Evolutionary conservation across 208 protist species (phyloP), one percentile per base, ranked within the genome.

Genomic region (Leishmania lainsoni): DNA sequence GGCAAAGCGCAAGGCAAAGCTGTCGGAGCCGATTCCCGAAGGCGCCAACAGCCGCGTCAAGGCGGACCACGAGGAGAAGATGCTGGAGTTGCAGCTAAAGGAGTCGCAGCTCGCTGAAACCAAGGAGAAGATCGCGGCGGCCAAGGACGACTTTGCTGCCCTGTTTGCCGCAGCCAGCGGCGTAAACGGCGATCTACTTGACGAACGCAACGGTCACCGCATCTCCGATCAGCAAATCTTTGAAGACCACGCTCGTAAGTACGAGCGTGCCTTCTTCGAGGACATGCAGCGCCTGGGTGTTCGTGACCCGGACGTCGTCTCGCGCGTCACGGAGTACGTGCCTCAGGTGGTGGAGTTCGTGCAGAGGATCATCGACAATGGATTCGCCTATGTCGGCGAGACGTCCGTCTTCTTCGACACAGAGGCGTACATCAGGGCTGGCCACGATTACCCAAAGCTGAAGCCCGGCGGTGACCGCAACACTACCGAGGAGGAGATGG

Each of bases 311-410:
- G 95, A 99, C 85, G 85, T 96, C 5, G 85, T 99, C n/a, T 97
- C 98, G 26, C 90, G 99, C 65, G 99, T 99, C 0, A 99, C 97
- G 20, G 99, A 99, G 82, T 99, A 99, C 87, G 96, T 99, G 17
- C 95, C 94, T 39, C 89, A 99, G 89, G 99, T 99, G 76, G 89
- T 99, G 54, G 81, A 76, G 1, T 99, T 96, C 79, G 92, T 99
- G 78, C 59, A 98, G 81, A 94, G 93, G 68, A 99, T 99, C 70
- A 98, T 99, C 48, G 92, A 92, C 26, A 99, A 99, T 84, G 98
- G 98, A 4, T 99, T 96, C 82, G 99, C 96, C 29, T 99, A 99
- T 90, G 85, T 81, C 35, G 91, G 87, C 1, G 90, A 97, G 51
- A 97, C 92, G 26, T 98, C 92, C 45, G 94, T 99, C 52, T 99